phyloP scores from a whole-genome alignment of 495 filamentous ascomycete species.

The Podospora pseudoanserina region DNA sequence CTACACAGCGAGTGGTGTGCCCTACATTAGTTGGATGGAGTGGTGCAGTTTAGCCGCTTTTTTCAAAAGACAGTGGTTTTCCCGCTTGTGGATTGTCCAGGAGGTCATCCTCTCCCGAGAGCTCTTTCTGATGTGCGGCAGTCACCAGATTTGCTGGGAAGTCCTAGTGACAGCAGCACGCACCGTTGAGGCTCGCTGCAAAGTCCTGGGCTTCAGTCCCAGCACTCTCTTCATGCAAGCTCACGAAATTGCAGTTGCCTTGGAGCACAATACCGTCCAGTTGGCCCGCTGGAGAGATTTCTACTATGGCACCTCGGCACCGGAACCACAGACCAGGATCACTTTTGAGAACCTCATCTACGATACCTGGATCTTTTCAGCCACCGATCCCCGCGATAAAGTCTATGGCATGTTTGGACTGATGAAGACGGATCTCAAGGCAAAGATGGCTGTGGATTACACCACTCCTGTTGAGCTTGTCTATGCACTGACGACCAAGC shows the following conservation, averaged over 20 bases:
- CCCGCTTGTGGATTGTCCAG: slow-evolving; percentile 19
- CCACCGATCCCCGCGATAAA: slow-evolving; percentile 18
- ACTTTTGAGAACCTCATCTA: neutral
- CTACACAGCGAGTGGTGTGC: neutral
- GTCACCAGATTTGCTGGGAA: slow-evolving; percentile 2
- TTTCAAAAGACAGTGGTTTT: slow-evolving; percentile 18
- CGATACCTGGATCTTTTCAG: slow-evolving; percentile 3
- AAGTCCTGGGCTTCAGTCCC: slow-evolving; percentile 11
- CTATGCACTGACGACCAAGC: slow-evolving; percentile 9
- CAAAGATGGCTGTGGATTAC: slow-evolving; percentile 14
- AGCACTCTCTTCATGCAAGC: slow-evolving; percentile 14
- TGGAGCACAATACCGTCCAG: slow-evolving; percentile 13
- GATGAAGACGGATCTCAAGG: slow-evolving; percentile 1
- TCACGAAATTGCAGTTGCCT: slow-evolving; percentile 16
- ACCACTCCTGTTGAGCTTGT: slow-evolving; percentile 1
- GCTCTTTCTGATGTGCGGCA: slow-evolving; percentile 10
- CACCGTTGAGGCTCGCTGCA: slow-evolving; percentile 18
- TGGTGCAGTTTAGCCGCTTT: slow-evolving; percentile 18
- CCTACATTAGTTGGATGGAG: slow-evolving; percentile 11
- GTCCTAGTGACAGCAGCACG: slow-evolving; percentile 11
- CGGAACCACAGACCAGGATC: neutral
- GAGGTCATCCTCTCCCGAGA: slow-evolving; percentile 13
- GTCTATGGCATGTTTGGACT: slow-evolving; percentile 15
- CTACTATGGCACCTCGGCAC: slow-evolving; percentile 7
- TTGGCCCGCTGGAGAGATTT: slow-evolving; percentile 14